phyloP scores from a whole-genome alignment of 129 eudicot species.

The Scalesia atractyloides region DNA sequence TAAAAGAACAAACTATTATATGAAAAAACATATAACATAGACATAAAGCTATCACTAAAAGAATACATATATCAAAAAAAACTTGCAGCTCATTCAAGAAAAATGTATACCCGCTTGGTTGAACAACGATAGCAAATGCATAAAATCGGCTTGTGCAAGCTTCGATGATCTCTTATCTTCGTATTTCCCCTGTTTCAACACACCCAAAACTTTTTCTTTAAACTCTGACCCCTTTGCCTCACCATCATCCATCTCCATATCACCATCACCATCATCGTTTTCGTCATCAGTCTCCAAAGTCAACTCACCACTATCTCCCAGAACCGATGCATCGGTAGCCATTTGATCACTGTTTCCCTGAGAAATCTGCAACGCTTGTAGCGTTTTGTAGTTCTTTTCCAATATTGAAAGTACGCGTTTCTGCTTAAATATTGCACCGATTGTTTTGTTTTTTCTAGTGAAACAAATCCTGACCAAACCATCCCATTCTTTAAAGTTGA shows the following conservation, averaged over 20 bases:
- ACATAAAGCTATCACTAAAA: not conserved
- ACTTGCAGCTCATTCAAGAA: conserved; percentile 32
- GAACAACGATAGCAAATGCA: conserved; percentile 76
- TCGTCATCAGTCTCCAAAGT: conserved; percentile 50
- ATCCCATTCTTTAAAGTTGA: conserved; percentile 91
- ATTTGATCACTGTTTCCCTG: conserved; percentile 36
- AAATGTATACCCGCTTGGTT: conserved; percentile 88
- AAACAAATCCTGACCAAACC: conserved; percentile 83
- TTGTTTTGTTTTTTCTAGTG: conserved; percentile 82
- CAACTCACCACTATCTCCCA: conserved; percentile 51
- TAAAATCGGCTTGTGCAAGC: conserved; percentile 83
- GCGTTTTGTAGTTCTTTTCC: conserved; percentile 84
- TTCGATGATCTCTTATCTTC: conserved; percentile 80
- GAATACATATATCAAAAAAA: not conserved
- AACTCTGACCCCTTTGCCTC: conserved; percentile 54
- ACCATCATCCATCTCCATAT: conserved; percentile 58
- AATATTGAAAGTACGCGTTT: conserved; percentile 56
- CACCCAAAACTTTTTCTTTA: conserved; percentile 58
- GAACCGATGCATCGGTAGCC: conserved; percentile 52
- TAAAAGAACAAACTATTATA: conserved; percentile 2
- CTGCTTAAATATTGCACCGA: conserved; percentile 70
- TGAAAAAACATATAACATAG: not conserved
- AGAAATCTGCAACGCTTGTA: conserved; percentile 61
- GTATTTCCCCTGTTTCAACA: conserved; percentile 58
- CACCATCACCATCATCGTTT: conserved; percentile 52